Conservation (phyloP, 495 filamentous ascomycete genomes). For the Sphaerosporella brunnea region DNA sequence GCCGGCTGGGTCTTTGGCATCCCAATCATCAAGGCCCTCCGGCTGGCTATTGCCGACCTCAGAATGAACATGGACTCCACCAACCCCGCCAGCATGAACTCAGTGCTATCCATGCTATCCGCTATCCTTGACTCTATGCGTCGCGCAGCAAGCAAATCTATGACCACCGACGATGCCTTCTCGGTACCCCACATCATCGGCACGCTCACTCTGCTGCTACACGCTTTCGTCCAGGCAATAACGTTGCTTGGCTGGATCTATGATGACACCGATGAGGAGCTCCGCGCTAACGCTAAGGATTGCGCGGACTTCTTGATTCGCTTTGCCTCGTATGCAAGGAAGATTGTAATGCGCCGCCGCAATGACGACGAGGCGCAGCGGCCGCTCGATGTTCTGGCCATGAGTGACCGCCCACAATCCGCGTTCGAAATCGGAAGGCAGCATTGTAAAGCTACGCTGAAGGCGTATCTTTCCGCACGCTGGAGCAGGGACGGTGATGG, state of each 20-base stretch:
- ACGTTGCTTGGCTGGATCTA: constrained; percentile 37
- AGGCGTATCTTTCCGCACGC: constrained; percentile 3
- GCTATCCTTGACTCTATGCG: constrained; percentile 29
- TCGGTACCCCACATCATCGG: constrained; percentile 28
- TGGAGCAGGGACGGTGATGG: constrained; percentile 9
- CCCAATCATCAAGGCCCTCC: constrained; percentile 38
- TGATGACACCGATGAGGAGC: background rate
- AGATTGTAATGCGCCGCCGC: constrained; percentile 4
- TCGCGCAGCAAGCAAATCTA: constrained; percentile 23
- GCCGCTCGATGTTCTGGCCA: constrained; percentile 11
- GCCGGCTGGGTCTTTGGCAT: constrained; percentile 42
- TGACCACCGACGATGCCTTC: constrained; percentile 29
- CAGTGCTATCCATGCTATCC: constrained; percentile 32
- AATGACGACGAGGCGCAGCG: constrained; percentile 4
- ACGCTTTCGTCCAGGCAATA: constrained; percentile 32
- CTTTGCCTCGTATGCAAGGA: constrained; percentile 13
- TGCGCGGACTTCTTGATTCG: constrained; percentile 16
- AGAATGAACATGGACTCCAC: constrained; percentile 35
- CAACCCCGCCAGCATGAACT: constrained; percentile 30
- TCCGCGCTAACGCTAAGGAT: constrained; percentile 8
- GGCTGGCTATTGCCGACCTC: constrained; percentile 31
- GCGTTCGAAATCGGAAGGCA: constrained; percentile 7
- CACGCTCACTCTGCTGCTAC: constrained; percentile 27
- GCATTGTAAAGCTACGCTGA: constrained; percentile 3
- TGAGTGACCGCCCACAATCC: constrained; percentile 4